Conservation (phyloP, 441 rosid species). For the Brassica balearica region DNA sequence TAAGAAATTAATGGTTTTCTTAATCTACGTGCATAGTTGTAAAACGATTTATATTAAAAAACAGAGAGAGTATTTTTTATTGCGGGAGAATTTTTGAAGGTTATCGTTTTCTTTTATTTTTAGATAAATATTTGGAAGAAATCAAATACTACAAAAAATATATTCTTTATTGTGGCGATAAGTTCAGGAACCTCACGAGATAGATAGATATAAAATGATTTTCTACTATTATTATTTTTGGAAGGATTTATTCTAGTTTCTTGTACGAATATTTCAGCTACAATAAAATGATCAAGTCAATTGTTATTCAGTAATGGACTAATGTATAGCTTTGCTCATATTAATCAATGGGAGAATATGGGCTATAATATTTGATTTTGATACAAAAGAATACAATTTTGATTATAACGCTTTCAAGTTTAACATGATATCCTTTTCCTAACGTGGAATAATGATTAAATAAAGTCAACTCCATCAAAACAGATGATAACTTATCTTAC, state of each 20-base stretch:
- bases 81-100: conserved; percentile 31
- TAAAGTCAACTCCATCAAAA: background rate
- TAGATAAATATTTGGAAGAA: conserved; percentile 29
- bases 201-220: background rate
- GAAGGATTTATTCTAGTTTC: background rate
- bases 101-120: conserved; percentile 29
- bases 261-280: background rate
- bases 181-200: conserved; percentile 1
- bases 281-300: background rate
- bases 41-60: too few relatives aligned
- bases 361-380: background rate
- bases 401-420: background rate
- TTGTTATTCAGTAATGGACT: background rate
- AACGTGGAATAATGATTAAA: background rate
- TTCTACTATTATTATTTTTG: background rate
- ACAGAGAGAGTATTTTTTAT: background rate
- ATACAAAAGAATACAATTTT: background rate
- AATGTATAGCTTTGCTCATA: background rate
- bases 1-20: too few relatives aligned
- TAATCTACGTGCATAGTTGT: too few relatives aligned
- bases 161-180: conserved; percentile 24
- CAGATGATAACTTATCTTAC: background rate
- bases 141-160: background rate
- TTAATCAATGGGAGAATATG: background rate
- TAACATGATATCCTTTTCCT: background rate